Base-by-base conservation (phyloP, 1,284 basidiomycete species). In the Violaceomyces palustris region DNA sequence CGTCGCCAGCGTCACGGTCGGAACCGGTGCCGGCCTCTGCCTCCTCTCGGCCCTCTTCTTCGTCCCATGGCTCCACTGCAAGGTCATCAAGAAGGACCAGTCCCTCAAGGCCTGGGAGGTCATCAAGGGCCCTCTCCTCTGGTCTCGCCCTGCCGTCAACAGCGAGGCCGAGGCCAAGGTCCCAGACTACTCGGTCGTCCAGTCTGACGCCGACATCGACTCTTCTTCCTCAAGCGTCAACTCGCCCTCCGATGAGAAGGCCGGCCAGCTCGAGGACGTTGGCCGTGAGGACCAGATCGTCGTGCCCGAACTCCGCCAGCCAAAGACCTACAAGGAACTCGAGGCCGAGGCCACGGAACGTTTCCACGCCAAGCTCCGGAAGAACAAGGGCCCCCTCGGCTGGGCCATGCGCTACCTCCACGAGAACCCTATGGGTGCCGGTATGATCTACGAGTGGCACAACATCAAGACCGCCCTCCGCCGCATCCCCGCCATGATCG, bases 61-160 rank as follows among this genome's bases (percentile, higher is more conserved):
- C 38, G 31, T 64, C 14, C 61, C 54, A 10, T 64, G 46, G 22
- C 44, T 61, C 18, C 27, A 58, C 45, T 37, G 17, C 2, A 47
- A 58, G 18, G 54, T 64, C 24, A 39, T 64, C 18, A 46, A 39
- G 21, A 42, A 45, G 2, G 61, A 64, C 29, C 45, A 51, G 23
- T 51, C 54, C 19, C 17, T 64, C 23, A 56, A 46, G 23, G 45
- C 39, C 39, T 64, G 50, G 23, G 57, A 64, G 35, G 38, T 64
- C 22, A 45, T 57, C 42, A 44, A 51, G 40, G 61, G 61, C 14
- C 57, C 61, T 1, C 15, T 45, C n/a, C 50, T 64, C 18, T 54
- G 51, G 51, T 39, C 11, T 10, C 42, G 51, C 4, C 51, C 51
- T 3, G 39, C 31, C 25, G 51, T 48, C 17, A 46, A 45, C 4